Evolutionary conservation across 352 stramenopile genomes (phyloP), one percentile per base, ranked within the genome.

Genomic region (Phytopythium montanum): DNA sequence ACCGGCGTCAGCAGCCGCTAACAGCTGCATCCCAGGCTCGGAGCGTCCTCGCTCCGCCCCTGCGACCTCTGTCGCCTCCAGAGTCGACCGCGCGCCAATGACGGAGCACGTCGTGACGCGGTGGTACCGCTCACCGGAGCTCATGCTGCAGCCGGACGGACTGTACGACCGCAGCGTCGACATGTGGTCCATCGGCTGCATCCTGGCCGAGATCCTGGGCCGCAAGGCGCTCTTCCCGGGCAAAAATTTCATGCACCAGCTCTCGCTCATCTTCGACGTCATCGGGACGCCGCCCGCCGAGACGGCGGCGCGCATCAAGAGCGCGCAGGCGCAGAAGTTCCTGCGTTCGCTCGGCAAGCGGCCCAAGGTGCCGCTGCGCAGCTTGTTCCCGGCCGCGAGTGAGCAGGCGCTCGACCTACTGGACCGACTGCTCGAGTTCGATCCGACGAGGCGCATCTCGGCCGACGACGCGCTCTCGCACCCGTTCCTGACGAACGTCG

Each of bases 161-260:
- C 65, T 90, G 14, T 97, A 97, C 64, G 88, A 88, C 56, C 69
- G 85, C 33, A 90, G 81, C 41, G 79, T 97, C 12, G 91, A 97
- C 62, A 97, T 97, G 87, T 97, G 91, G 91, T 95, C 80, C 8
- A 76, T 94, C 7, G 84, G 84, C 10, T 94, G 84, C 56, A 94
- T 94, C 58, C 90, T 92, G 26, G 84, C 81, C 2, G 84, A 92
- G 61, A 88, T 94, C 29, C 66, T 94, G 6, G 80, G 81, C 0
- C 78, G 81, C 5, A 90, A 94, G 53, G 75, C 81, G 14, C 52
- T 92, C 1, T 92, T 92, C 48, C 81, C 81, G 0, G 81, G 81
- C 0, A 93, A 91, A 49, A 91, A 93, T 56, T 93, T 91, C 49
- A 59, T 93, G 41, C 81, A 93, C 41, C 83, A 93, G 68, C 74